Conservation (phyloP, 2,329 filamentous ascomycete species). For the Scedosporium apiospermum region DNA sequence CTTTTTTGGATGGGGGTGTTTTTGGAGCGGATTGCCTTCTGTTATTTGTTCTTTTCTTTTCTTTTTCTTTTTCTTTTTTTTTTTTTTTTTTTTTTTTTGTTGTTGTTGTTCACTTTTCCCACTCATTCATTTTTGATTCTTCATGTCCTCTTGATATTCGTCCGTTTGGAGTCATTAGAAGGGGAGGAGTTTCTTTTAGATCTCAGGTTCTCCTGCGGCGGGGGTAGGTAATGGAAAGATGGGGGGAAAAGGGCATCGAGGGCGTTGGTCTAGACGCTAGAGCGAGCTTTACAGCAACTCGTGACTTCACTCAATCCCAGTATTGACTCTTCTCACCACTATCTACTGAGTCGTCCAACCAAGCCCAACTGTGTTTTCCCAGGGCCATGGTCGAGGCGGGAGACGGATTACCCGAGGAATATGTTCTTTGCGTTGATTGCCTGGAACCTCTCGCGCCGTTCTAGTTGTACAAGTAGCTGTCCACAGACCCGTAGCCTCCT, state of each 20-base stretch:
- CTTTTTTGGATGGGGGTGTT: neutral
- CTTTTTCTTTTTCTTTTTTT: neutral
- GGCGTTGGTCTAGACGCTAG: slow-evolving; percentile 6
- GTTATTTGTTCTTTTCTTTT: slow-evolving; percentile 4
- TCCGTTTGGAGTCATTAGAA: neutral
- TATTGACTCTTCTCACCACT: slow-evolving; percentile 9
- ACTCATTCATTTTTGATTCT: neutral
- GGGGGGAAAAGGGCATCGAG: neutral
- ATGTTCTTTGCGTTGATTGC: neutral
- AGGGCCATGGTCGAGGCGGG: no score
- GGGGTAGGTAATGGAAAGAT: neutral
- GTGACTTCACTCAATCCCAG: slow-evolving; percentile 4
- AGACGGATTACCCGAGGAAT: no score
- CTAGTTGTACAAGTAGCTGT: slow-evolving; percentile 2
- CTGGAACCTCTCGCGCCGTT: neutral
- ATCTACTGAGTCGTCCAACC: no score
- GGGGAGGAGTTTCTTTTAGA: neutral
- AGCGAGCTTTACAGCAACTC: slow-evolving; percentile 1
- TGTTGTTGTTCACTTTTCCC: neutral
- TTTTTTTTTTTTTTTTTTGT: no score
- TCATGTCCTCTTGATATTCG: neutral
- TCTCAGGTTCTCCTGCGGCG: neutral
- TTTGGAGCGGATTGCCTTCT: neutral
- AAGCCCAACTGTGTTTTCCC: no score
- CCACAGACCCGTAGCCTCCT: neutral